Percentiles rank a stretch among this genome's conserved stretches.
Evolutionary conservation across 805 yeast genomes (phyloP).

Genomic region (Candida khao-thaluensis): DNA sequence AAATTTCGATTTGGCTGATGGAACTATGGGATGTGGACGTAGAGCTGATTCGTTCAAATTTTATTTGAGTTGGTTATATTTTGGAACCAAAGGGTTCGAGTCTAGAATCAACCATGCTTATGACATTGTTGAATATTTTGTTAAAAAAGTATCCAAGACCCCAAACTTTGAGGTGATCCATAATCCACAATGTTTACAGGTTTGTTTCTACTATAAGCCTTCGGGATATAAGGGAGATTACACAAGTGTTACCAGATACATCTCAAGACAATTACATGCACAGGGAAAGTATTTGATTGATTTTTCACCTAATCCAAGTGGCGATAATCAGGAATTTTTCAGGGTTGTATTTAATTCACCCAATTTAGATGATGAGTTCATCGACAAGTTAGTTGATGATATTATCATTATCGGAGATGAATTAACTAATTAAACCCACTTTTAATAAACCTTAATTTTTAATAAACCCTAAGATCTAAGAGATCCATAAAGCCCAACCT

Average conservation of each 20-base stretch:
- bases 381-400: conserved; percentile 36
- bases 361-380: conserved; percentile 32
- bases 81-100: conserved; percentile 66
- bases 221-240: conserved; percentile 32
- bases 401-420: conserved; percentile 28
- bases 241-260: conserved; percentile 57
- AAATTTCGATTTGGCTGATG: conserved; percentile 78
- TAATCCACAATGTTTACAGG: conserved; percentile 79
- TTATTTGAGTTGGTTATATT: conserved; percentile 79
- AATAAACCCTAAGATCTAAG: too few species aligned
- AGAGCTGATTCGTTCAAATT: conserved; percentile 79
- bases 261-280: conserved; percentile 58
- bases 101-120: conserved; percentile 72
- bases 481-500: too few species aligned
- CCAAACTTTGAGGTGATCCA: conserved; percentile 50
- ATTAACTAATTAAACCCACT: neutral
- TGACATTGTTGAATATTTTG: conserved; percentile 61
- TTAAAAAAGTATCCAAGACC: conserved; percentile 34
- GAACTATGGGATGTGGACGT: conserved; percentile 91
- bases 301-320: conserved; percentile 65
- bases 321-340: conserved; percentile 63
- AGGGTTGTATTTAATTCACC: conserved; percentile 84
- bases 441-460: too few species aligned
- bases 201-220: conserved; percentile 74
- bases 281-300: conserved; percentile 72